phyloP scores from a whole-genome alignment of 208 protist genomes.

The Crithidia acanthocephali region DNA sequence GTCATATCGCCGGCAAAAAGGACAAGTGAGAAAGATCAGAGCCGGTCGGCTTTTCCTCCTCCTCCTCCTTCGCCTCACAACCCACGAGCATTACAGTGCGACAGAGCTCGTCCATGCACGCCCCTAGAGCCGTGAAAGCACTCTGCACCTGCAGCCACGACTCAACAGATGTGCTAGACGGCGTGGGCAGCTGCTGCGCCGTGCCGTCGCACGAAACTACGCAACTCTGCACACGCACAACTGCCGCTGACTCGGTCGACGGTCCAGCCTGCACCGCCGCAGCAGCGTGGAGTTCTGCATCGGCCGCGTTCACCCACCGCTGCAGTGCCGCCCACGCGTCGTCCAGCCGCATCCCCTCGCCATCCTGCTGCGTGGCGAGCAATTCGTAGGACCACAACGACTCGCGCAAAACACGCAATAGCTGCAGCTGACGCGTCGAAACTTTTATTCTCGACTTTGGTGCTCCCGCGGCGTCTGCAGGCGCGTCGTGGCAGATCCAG shows the following conservation, averaged over 20 bases:
- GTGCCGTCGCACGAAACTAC: background rate
- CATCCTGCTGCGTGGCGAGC: constrained; percentile 24
- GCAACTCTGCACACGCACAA: too few species aligned
- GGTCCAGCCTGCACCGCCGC: too few species aligned
- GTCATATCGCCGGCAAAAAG: constrained; percentile 24
- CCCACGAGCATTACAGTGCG: constrained; percentile 37
- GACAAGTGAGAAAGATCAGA: background rate
- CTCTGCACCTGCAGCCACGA: constrained; percentile 37
- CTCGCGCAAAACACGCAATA: constrained; percentile 16
- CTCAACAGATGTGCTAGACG: constrained; percentile 15
- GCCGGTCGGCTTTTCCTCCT: background rate
- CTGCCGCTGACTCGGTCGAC: too few species aligned
- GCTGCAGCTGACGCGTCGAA: background rate
- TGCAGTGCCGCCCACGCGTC: constrained; percentile 25
- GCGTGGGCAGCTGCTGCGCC: background rate
- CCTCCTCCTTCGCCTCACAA: background rate
- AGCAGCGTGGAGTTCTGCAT: too few species aligned
- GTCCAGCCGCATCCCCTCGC: constrained; percentile 9
- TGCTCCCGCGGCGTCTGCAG: background rate
- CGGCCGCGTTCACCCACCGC: too few species aligned
- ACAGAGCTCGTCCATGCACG: constrained; percentile 47
- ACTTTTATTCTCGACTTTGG: too few species aligned
- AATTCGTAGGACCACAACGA: constrained; percentile 35
- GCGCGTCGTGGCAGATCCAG: background rate
- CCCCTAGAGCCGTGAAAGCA: constrained; percentile 32